phyloP scores from a whole-genome alignment of 345 rosid species.

The Turritis glabra region DNA sequence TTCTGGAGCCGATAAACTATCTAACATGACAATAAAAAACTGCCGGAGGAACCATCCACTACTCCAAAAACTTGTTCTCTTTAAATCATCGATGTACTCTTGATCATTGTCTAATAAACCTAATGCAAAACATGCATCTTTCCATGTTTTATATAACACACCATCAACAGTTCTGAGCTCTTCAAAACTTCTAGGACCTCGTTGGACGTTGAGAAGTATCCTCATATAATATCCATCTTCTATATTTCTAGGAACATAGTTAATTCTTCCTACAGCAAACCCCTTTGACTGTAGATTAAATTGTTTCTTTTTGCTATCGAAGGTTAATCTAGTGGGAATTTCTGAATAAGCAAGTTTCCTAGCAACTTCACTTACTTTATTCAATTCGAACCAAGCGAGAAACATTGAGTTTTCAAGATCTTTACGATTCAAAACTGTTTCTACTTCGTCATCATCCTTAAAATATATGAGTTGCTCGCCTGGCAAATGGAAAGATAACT shows the following conservation, averaged over 20 bases:
- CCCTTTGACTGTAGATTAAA: neutral
- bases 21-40: too few relatives aligned
- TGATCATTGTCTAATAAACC: neutral
- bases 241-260: fast-evolving
- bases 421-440: too few relatives aligned
- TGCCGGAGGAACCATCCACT: neutral
- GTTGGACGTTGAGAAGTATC: neutral
- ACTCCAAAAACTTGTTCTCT: neutral
- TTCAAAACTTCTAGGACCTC: neutral
- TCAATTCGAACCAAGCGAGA: neutral
- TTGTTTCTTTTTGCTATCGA: neutral
- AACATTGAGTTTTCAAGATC: neutral
- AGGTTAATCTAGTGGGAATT: neutral
- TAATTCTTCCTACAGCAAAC: neutral
- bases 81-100: too few relatives aligned
- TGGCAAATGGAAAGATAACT: neutral
- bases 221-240: too few relatives aligned
- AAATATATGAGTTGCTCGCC: neutral
- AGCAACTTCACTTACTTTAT: neutral
- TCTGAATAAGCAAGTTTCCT: neutral
- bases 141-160: neutral
- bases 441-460: neutral
- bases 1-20: too few relatives aligned
- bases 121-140: neutral
- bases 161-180: neutral